phyloP scores from a whole-genome alignment of 1,284 basidiomycete species.

The Neolentinus lepideus region DNA sequence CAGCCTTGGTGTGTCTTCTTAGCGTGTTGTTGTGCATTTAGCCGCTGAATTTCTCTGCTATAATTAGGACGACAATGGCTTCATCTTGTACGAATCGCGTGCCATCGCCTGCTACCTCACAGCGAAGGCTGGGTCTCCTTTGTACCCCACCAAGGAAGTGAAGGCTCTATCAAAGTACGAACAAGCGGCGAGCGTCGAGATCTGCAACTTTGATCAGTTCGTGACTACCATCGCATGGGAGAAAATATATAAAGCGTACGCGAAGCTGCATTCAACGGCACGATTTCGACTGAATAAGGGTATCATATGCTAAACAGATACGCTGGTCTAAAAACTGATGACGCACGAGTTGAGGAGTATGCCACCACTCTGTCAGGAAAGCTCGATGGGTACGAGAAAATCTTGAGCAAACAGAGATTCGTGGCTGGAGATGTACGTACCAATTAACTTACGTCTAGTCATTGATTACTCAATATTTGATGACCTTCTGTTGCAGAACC shows the following conservation, averaged over 20 bases:
- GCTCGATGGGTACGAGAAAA: conserved; percentile 1
- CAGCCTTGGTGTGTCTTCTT: too few species aligned
- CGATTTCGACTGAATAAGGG: background rate
- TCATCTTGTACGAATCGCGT: conserved; percentile 41
- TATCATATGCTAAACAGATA: background rate
- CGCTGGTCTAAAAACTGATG: conserved; percentile 20
- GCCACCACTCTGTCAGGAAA: conserved; percentile 11
- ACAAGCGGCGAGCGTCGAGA: conserved; percentile 48
- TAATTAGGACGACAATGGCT: conserved; percentile 34
- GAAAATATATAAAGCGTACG: conserved; percentile 25
- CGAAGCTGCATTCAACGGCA: background rate
- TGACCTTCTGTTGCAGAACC: background rate
- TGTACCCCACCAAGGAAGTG: conserved; percentile 28
- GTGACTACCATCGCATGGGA: conserved; percentile 33
- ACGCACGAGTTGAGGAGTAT: conserved; percentile 20
- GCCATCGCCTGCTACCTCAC: conserved; percentile 45
- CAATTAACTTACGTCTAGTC: background rate
- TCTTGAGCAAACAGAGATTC: background rate
- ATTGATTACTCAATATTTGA: background rate
- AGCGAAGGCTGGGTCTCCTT: conserved; percentile 21
- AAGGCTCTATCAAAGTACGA: conserved; percentile 41
- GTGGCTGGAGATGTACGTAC: conserved; percentile 1
- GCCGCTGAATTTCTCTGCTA: background rate
- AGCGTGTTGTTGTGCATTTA: background rate
- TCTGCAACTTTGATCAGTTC: conserved; percentile 40